A percentile compares a stretch with the other conserved stretches of the same genome.
These are phyloP conservation scores for Capsicum chinense DNA, from an alignment of 257 asterid species.

Conservation along the genomic window DNA sequence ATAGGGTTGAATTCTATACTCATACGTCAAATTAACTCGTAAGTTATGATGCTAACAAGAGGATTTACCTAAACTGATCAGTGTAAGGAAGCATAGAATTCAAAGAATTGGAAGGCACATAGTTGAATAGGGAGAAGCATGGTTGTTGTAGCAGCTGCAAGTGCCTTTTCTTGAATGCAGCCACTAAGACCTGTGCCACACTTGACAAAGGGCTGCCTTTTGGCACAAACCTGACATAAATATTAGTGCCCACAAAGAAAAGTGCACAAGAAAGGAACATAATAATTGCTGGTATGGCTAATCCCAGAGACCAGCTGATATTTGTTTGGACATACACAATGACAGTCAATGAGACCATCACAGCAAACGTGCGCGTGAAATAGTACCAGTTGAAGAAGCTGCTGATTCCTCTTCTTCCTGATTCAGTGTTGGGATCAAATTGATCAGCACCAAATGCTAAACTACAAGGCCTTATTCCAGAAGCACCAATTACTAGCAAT, in stretches of 20 bases:
- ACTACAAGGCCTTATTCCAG: slow-evolving; percentile 51
- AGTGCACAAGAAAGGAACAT: slow-evolving; percentile 41
- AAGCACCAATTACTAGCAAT: slow-evolving; percentile 39
- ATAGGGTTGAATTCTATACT: background rate
- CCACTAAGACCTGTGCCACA: slow-evolving; percentile 37
- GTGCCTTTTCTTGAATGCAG: slow-evolving; percentile 40
- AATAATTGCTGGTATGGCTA: slow-evolving; percentile 42
- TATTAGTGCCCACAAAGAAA: slow-evolving; percentile 38
- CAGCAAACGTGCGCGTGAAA: slow-evolving; percentile 44
- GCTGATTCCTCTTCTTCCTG: slow-evolving; percentile 40
- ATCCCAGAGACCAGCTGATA: slow-evolving; percentile 44
- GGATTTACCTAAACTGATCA: slow-evolving; percentile 36
- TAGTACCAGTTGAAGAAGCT: slow-evolving; percentile 52
- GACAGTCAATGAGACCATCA: slow-evolving; percentile 44
- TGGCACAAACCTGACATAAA: slow-evolving; percentile 42
- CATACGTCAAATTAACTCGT: background rate
- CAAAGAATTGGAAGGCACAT: slow-evolving; percentile 24
- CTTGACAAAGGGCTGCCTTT: slow-evolving; percentile 44
- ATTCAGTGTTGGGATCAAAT: slow-evolving; percentile 43
- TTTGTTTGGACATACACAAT: slow-evolving; percentile 47
- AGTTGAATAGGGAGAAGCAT: slow-evolving; percentile 31
- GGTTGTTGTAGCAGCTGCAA: slow-evolving; percentile 34
- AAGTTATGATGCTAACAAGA: background rate
- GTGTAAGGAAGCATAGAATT: slow-evolving; percentile 35
- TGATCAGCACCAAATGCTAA: slow-evolving; percentile 51